Evolutionary conservation across 1,284 basidiomycete species (phyloP).

Genomic region (Tilletiopsis washingtonensis): DNA sequence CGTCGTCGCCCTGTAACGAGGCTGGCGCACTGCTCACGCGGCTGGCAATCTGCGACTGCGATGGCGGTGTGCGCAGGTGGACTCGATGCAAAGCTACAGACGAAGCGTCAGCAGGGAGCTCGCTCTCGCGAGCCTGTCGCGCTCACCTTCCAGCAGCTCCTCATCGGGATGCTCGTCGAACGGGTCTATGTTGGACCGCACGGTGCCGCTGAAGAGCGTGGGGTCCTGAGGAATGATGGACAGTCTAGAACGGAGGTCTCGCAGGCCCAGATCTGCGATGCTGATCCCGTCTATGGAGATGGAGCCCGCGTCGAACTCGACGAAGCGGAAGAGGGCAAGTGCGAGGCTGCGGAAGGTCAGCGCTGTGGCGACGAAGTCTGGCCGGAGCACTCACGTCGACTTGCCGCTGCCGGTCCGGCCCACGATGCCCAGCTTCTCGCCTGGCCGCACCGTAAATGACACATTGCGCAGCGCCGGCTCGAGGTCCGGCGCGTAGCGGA

Average conservation of each 20-base stretch:
- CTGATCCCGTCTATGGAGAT: conserved; percentile 39
- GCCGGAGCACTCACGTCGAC: conserved; percentile 50
- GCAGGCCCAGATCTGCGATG: conserved; percentile 18
- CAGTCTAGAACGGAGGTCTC: conserved; percentile 46
- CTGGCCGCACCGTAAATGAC: conserved; percentile 63
- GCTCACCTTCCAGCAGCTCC: conserved; percentile 61
- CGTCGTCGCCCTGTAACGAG: conserved; percentile 6
- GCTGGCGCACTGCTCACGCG: not conserved
- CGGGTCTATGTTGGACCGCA: conserved; percentile 79
- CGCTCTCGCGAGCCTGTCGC: conserved; percentile 51
- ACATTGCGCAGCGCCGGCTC: conserved; percentile 70
- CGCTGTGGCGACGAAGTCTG: too few species aligned
- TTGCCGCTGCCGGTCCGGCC: conserved; percentile 55
- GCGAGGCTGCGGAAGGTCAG: conserved; percentile 53
- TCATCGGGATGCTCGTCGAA: conserved; percentile 74
- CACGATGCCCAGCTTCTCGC: conserved; percentile 55
- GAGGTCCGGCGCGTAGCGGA: conserved; percentile 59
- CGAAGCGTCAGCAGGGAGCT: too few species aligned
- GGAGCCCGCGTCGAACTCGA: conserved; percentile 23
- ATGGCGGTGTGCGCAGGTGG: not conserved
- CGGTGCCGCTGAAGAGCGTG: conserved; percentile 75
- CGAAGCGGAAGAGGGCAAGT: conserved; percentile 13
- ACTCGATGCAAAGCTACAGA: conserved; percentile 20
- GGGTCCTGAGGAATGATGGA: conserved; percentile 57
- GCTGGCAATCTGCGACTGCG: not conserved